Percentiles rank a stretch among this genome's conserved stretches.
Evolutionary conservation across 1,139 yeast species (phyloP).

Genomic region (Zygoascus meyerae): DNA sequence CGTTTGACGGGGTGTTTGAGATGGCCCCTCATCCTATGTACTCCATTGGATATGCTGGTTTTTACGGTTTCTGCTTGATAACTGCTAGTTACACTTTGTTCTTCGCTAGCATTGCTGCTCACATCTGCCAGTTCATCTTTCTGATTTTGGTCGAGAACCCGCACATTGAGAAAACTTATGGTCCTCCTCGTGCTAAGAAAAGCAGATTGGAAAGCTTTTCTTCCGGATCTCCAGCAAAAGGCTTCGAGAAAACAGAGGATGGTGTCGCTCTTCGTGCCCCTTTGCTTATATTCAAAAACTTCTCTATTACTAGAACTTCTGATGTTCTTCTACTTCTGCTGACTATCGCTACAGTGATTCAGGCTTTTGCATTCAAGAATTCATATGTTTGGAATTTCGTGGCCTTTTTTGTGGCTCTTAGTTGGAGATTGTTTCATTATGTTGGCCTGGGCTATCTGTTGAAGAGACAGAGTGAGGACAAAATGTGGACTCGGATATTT

Average conservation of each 20-base stretch:
- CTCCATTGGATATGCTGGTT: conserved; percentile 84
- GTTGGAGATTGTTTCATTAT: conserved; percentile 50
- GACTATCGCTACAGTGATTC: conserved; percentile 42
- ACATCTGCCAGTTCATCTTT: conserved; percentile 72
- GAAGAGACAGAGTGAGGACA: conserved; percentile 54
- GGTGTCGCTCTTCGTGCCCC: conserved; percentile 36
- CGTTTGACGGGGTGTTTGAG: conserved; percentile 87
- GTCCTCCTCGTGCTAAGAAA: conserved; percentile 31
- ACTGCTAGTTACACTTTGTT: conserved; percentile 71
- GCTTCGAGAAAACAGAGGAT: conserved; percentile 9
- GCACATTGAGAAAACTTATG: conserved; percentile 76
- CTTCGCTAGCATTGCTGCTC: conserved; percentile 68
- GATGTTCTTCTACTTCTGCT: conserved; percentile 55
- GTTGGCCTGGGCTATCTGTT: conserved; percentile 50
- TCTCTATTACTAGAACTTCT: conserved; percentile 58
- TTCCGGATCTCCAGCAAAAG: conserved; percentile 8
- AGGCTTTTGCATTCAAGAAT: conserved; percentile 39
- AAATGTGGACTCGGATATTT: conserved; percentile 62
- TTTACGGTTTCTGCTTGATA: conserved; percentile 77
- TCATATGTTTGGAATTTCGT: conserved; percentile 26
- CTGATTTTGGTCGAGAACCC: conserved; percentile 78
- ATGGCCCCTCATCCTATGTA: conserved; percentile 95
- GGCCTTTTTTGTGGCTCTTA: conserved; percentile 46
- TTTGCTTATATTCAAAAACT: conserved; percentile 54
- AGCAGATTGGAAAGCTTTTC: conserved; percentile 12